phyloP scores from a whole-genome alignment of 2,329 filamentous ascomycete species.

The Fusarium napiforme region DNA sequence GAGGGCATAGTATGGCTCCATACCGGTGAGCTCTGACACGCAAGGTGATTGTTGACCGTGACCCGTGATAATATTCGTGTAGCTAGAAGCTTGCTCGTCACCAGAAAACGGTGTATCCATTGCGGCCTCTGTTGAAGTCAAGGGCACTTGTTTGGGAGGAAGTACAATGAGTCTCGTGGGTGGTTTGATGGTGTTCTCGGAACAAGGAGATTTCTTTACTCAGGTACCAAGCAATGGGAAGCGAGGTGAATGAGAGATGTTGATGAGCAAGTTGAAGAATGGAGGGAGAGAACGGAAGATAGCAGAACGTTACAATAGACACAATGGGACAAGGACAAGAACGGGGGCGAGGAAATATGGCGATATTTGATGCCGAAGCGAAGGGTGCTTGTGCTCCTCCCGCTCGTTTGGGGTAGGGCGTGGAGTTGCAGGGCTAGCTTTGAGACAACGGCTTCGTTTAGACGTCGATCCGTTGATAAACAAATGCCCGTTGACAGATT shows the following conservation, averaged over 20 bases:
- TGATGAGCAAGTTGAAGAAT: constrained; percentile 29
- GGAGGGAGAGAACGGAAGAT: constrained; percentile 28
- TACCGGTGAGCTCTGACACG: constrained; percentile 42
- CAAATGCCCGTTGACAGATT: constrained; percentile 36
- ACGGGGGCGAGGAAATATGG: constrained; percentile 36
- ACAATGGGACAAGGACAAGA: constrained; percentile 43
- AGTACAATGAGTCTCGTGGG: constrained; percentile 40
- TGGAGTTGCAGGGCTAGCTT: constrained; percentile 30
- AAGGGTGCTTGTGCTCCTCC: constrained; percentile 41
- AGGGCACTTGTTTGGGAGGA: constrained; percentile 22
- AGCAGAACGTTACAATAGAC: constrained; percentile 43
- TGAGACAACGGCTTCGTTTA: constrained; percentile 36
- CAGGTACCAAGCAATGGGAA: constrained; percentile 32
- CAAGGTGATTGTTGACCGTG: constrained; percentile 45
- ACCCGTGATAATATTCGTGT: constrained; percentile 46
- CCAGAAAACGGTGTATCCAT: constrained; percentile 48
- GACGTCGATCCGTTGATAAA: constrained; percentile 39
- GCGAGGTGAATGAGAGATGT: constrained; percentile 18
- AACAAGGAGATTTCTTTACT: constrained; percentile 31
- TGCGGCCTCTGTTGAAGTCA: constrained; percentile 25
- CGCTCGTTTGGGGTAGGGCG: constrained; percentile 39
- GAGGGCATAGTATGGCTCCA: constrained; percentile 41
- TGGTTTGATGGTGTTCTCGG: constrained; percentile 30
- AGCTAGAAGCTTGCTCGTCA: constrained; percentile 46
- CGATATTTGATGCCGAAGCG: constrained; percentile 43